phyloP scores from a whole-genome alignment of 2,329 filamentous ascomycete genomes.

The Penicillium sp. region DNA sequence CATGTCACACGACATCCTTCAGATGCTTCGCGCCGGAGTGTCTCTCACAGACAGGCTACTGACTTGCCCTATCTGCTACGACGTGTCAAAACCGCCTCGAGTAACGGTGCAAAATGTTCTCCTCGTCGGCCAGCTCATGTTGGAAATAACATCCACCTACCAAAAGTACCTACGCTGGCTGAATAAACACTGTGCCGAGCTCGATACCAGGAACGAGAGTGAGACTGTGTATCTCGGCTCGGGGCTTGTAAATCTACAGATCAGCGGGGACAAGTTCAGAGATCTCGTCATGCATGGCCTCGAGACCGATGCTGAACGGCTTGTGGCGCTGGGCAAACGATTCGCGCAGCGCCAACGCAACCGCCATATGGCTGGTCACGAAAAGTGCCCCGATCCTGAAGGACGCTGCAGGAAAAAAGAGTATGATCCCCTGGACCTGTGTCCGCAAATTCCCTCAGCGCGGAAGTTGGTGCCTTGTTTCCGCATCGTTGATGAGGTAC shows the following conservation, averaged over 20 bases:
- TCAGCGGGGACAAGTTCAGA: conserved; percentile 5
- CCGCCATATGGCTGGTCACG: conserved; percentile 26
- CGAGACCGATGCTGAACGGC: conserved; percentile 17
- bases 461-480: conserved; percentile 25
- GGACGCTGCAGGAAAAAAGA: conserved; percentile 24
- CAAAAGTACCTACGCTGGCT: conserved; percentile 25
- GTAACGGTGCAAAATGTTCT: conserved; percentile 27
- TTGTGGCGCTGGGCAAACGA: conserved; percentile 17
- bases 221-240: conserved; percentile 8
- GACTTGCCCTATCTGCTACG: conserved; percentile 25
- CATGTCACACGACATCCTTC: conserved; percentile 19
- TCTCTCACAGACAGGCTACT: conserved; percentile 21
- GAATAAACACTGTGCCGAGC: conserved; percentile 18
- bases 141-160: conserved; percentile 25
- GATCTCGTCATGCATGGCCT: conserved; percentile 9
- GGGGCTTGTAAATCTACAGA: conserved; percentile 1
- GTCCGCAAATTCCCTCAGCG: conserved; percentile 22
- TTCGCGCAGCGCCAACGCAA: conserved; percentile 26
- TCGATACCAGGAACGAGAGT: conserved; percentile 15
- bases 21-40: conserved; percentile 17
- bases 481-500: conserved; percentile 27
- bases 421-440: conserved; percentile 24
- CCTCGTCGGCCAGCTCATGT: conserved; percentile 24
- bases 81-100: conserved; percentile 25
- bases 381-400: conserved; percentile 21